These are phyloP conservation scores for Isoetes taiwanensis DNA, from an alignment of 75 land plant genomes.

Conservation along the genomic window DNA sequence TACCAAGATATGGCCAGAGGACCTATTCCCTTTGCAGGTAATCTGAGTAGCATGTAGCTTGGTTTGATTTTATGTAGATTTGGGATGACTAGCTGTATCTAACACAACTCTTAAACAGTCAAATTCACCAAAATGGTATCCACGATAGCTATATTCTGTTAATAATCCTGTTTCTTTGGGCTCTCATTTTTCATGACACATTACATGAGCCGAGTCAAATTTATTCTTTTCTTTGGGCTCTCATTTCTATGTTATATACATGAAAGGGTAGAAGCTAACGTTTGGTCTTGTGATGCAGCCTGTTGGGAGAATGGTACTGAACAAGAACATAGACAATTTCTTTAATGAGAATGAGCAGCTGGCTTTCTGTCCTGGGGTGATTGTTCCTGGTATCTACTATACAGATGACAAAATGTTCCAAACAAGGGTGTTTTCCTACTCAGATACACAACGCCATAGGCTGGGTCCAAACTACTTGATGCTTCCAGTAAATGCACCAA, in stretches of 20 bases:
- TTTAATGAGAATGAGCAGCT: conserved; percentile 37
- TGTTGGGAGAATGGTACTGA: conserved; percentile 33
- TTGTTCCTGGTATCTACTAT: conserved; percentile 38
- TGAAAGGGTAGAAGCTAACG: too few relatives aligned
- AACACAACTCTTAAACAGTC: too few relatives aligned
- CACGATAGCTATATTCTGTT: too few relatives aligned
- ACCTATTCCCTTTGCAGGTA: conserved; percentile 28
- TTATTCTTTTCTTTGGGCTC: too few relatives aligned
- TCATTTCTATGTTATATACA: too few relatives aligned
- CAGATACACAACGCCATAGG: conserved; percentile 31
- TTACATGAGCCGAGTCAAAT: too few relatives aligned
- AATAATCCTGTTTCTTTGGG: too few relatives aligned
- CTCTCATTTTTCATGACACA: too few relatives aligned
- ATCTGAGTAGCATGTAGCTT: neutral
- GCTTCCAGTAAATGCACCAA: conserved; percentile 38
- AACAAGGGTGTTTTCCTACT: conserved; percentile 31
- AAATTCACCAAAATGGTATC: too few relatives aligned
- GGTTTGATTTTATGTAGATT: neutral
- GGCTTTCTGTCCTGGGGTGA: conserved; percentile 27
- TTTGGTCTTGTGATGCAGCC: conserved; percentile 23
- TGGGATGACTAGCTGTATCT: too few relatives aligned
- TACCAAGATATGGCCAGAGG: conserved; percentile 39
- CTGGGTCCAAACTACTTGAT: conserved; percentile 35
- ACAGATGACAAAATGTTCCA: conserved; percentile 35
- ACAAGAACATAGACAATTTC: conserved; percentile 40